phyloP scores from a whole-genome alignment of 495 filamentous ascomycete species.

The Penicillium canariense region DNA sequence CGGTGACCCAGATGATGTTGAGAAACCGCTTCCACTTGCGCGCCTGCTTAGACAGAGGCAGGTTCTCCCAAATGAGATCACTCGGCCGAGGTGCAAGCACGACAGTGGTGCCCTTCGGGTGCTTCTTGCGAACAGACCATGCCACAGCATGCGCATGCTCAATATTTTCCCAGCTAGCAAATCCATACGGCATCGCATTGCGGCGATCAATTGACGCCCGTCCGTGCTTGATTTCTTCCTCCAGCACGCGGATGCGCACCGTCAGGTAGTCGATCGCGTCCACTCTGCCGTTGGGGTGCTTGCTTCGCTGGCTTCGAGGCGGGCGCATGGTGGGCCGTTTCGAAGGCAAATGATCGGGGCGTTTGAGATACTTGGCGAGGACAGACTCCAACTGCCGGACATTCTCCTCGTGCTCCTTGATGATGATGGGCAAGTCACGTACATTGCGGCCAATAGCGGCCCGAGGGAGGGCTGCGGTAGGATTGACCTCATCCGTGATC shows the following conservation, averaged over 20 bases:
- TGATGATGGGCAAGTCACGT: constrained; percentile 77
- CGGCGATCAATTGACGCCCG: constrained; percentile 79
- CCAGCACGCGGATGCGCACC: constrained; percentile 75
- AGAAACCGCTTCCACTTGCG: constrained; percentile 70
- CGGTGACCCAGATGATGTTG: constrained; percentile 77
- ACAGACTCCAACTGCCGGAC: constrained; percentile 80
- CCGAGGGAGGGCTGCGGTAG: constrained; percentile 71
- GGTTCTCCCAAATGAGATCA: constrained; percentile 96
- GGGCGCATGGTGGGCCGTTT: constrained; percentile 77
- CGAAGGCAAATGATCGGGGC: constrained; percentile 76
- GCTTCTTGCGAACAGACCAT: constrained; percentile 73
- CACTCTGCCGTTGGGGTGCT: constrained; percentile 53
- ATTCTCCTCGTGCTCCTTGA: constrained; percentile 76
- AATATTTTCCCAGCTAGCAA: constrained; percentile 88
- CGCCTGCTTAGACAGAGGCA: constrained; percentile 62
- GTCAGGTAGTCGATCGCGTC: constrained; percentile 95
- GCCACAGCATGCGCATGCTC: constrained; percentile 86
- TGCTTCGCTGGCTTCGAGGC: constrained; percentile 62
- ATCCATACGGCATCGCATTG: constrained; percentile 86
- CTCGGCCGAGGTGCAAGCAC: constrained; percentile 79
- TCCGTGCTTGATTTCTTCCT: constrained; percentile 79
- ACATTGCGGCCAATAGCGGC: constrained; percentile 88
- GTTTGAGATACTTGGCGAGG: constrained; percentile 84
- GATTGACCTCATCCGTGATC: constrained; percentile 71
- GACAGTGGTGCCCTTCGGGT: constrained; percentile 76